A percentile compares a stretch with the other conserved stretches of the same genome.
Conservation (phyloP, 139 green algal species). For the Chlamydomonas asymmetrica region DNA sequence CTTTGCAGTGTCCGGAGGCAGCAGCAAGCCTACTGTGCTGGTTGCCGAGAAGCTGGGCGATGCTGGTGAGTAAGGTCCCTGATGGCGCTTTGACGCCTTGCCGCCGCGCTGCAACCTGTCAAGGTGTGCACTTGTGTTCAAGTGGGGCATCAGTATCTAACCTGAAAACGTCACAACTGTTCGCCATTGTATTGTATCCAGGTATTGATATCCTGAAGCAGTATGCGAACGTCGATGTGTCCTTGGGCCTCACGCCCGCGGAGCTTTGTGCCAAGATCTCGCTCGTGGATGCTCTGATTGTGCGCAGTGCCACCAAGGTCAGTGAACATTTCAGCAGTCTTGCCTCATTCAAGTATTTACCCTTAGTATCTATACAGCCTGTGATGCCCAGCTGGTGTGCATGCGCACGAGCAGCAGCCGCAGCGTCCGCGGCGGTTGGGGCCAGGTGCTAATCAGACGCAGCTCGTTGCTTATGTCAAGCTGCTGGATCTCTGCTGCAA, state of each 20-base stretch:
- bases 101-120: background rate
- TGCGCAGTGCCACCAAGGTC: constrained; percentile 90
- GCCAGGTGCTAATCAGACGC: too few relatives aligned
- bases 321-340: too few relatives aligned
- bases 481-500: too few relatives aligned
- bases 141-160: background rate
- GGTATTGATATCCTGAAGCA: constrained; percentile 82
- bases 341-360: too few relatives aligned
- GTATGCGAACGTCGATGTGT: constrained; percentile 60
- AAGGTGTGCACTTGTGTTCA: background rate
- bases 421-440: too few relatives aligned
- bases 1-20: background rate
- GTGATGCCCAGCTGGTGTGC: too few relatives aligned
- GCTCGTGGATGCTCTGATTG: constrained; percentile 84
- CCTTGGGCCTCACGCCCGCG: constrained; percentile 76
- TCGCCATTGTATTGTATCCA: background rate
- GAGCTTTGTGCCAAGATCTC: constrained; percentile 79
- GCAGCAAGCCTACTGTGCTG: constrained; percentile 73
- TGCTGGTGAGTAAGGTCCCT: constrained; percentile 44
- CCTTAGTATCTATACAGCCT: too few relatives aligned
- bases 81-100: background rate
- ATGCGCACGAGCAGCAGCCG: too few relatives aligned
- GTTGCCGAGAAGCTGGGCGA: constrained; percentile 92
- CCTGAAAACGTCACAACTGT: background rate
- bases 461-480: too few relatives aligned